Base-by-base conservation (phyloP, 371 early-diverging fungal species). In the Aphelidium insulamus region DNA sequence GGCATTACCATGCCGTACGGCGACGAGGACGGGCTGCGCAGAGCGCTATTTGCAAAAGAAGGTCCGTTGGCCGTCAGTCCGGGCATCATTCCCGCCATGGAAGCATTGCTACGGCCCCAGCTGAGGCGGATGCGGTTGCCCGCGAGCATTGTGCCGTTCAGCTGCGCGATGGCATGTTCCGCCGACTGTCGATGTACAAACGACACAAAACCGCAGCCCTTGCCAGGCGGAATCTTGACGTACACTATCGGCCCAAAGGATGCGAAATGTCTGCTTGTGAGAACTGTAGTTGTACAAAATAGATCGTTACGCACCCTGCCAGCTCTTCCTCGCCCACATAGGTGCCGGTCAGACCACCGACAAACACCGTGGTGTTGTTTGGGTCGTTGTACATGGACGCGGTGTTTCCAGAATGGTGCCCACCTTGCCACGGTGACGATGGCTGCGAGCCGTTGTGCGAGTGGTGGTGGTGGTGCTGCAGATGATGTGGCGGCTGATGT, bases 181-280 rank as follows among this genome's bases (percentile, higher is more conserved):
- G 91, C 88, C 28, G 71, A 62, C 24, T 64, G 63, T 10, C 85
- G 62, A 30, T 72, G 65, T 4, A 67, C 69, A 49, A 67, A 91
- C 37, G 79, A 80, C 16, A 90, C 85, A 58, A 90, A 90, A 4
- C 87, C 91, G 52, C 91, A 90, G 5, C 82, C 78, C 45, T 83
- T 85, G 25, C 81, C 81, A 12, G 76, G 72, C 14, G 88, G 86
- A 38, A 91, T 83, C 48, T 87, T 87, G 44, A 78, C 77, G 52
- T 83, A 75, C 0, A 62, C 62, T 22, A 91, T 78, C 22, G 78
- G 82, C 24, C 91, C 91, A 57, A 80, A 84, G 23, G 68, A 68
- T 20, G 64, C 52, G 48, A 91, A 91, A 38, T 62, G 62, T 5
- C 63, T 49, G 20, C 63, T 10, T 10, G 18, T 22, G 4, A 7